Base-by-base conservation (phyloP, 116 monocot genomes). In the Cymodocea nodosa region DNA sequence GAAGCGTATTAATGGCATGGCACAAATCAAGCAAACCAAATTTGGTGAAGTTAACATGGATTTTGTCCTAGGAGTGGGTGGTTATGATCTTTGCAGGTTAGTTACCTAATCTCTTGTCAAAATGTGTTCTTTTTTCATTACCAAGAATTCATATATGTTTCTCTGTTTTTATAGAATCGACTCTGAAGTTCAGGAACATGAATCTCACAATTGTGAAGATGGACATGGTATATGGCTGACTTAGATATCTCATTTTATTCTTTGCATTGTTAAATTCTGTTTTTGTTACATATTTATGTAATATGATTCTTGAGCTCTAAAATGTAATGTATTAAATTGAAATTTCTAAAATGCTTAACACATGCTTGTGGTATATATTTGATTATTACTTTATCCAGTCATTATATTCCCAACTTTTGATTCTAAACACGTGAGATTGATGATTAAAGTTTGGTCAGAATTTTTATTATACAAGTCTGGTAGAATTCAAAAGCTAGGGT, bases 31-130 rank as follows among this genome's bases (percentile, higher is more conserved):
- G 51, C 71, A 77, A 67, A 78, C 87, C 4, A 89, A 80, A 73
- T 89, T 65, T 89, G 89, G 94, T 65, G 78, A 37, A 80, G 94
- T 94, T 70, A 89, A 94, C 58, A 84, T 94, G 80, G 84, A 94
- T 73, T 94, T 94, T 81, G 89, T 94, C 54, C 71, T 94, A 69
- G 94, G 94, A 62, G 75, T 94, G 52, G 94, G 94, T 72, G 94
- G 94, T 70, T 94, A 94, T 73, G 94, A 94, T 61, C 80, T 94
- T 52, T 82, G 89, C 44, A 94, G 94, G 94, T 89, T n/a, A 52
- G 35, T 55, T 68, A 34, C 8, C 37, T 62, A 62, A 36, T 7
- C 11, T 16, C 12, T 34, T 23, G 19, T 48, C 25, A 2, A 17
- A 6, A 30, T 57, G 15, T 19, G 10, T 63, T 10, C 6, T 19